Base-by-base conservation (phyloP, 2,329 filamentous ascomycete genomes). In the Stachybotrys echinatus region DNA sequence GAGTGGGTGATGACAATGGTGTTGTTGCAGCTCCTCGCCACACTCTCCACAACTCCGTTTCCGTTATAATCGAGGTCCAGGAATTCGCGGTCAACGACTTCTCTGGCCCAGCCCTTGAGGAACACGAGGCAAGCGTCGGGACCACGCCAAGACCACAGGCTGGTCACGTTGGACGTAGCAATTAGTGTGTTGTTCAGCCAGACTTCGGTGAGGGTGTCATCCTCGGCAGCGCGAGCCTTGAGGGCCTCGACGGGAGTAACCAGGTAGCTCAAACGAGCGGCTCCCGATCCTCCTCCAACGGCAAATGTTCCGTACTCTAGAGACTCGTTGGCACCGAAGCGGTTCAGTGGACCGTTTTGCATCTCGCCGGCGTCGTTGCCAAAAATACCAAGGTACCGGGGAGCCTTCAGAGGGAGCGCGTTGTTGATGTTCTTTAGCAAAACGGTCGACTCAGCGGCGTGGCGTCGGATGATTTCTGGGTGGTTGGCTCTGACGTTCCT, bases 121-220 rank as follows among this genome's bases (percentile, higher is more conserved):
- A 85, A 78, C 0, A 84, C 78, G 1, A 85, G 65, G 52, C 88
- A 92, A 8, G 89, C 74, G 58, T 89, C 76, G 2, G 75, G 72
- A n/a, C n/a, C n/a, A n/a, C n/a, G n/a, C n/a, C n/a, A n/a, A n/a
- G n/a, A n/a, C n/a, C n/a, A n/a, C n/a, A n/a, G n/a, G n/a, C n/a
- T n/a, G n/a, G n/a, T n/a, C n/a, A n/a, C n/a, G n/a, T n/a, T n/a
- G n/a, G n/a, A n/a, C n/a, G n/a, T n/a, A n/a, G n/a, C n/a, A n/a
- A n/a, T n/a, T n/a, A n/a, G n/a, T n/a, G n/a, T n/a, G n/a, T n/a
- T n/a, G n/a, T n/a, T n/a, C n/a, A n/a, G n/a, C n/a, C n/a, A n/a
- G n/a, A n/a, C n/a, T n/a, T n/a, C 1, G 84, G 60, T 77, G 1
- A 74, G 73, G 0, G 81, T 84, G 43, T 71, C 74, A 50, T 87